Evolutionary conservation across 371 early-diverging fungal species (phyloP), one percentile per base, ranked within the genome.

Genomic region (Entomophthora muscae): DNA sequence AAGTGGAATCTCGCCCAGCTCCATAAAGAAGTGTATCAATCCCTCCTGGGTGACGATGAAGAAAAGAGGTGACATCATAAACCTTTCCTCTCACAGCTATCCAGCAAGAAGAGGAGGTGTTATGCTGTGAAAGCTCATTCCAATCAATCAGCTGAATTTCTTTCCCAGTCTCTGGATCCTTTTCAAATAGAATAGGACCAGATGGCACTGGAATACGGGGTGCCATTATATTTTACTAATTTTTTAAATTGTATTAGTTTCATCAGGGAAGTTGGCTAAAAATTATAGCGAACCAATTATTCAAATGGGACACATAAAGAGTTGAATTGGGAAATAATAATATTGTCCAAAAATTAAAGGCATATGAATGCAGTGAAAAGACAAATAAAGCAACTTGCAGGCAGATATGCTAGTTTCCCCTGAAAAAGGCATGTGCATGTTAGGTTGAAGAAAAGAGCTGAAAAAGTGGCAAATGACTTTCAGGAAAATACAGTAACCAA

Each of bases 31-130:
- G 79, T 31, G 82, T 83, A 60, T 77, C 77, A 32, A 75, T 79
- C 13, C 98, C 98, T n/a, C 98, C 98, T 3, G 98, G 98, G 69
- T 96, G 96, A 61, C 83, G 78, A 64, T 85, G 75, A 63, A 95
- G 58, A 68, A 95, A 98, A 2, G 76, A 75, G 33, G 94, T 91
- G 32, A 88, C 81, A 69, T 98, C 88, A 71, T 90, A 97, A 1
- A 98, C 93, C 65, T 85, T 84, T 61, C 84, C 83, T 42, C 76
- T 72, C 53, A 93, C 75, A 53, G 89, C 84, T 70, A 95, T 89
- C 98, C 98, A 98, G 66, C 82, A 74, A 67, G 93, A 93, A 30
- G 81, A 77, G 64, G 76, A 73, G 63, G 74, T 75, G 52, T 79
- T 79, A 71, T 98, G 96, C 69, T 78, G 71, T 17, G 82, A 74